Conservation (phyloP, 352 stramenopile genomes). For the Pythium dissotocum region DNA sequence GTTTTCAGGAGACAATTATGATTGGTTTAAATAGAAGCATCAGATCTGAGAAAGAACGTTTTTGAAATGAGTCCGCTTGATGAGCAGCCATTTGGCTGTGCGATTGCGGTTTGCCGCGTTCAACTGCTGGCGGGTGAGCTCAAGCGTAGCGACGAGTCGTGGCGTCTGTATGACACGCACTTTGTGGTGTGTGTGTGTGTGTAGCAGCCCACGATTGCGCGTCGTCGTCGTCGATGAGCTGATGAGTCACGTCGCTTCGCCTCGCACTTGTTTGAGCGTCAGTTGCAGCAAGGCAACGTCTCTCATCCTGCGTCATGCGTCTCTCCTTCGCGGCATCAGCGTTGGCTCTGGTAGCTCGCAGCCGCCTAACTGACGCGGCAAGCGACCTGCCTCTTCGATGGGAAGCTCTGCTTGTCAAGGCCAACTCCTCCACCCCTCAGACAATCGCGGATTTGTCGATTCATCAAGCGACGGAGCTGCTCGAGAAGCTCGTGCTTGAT, state of each 20-base stretch:
- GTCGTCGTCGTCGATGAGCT: neutral
- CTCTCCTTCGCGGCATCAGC: neutral
- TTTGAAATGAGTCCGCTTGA: neutral
- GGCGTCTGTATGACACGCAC: neutral
- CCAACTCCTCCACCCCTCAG: neutral
- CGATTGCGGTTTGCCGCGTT: neutral
- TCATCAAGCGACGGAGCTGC: neutral
- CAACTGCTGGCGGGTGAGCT: neutral
- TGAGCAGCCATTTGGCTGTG: neutral
- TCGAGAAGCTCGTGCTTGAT: constrained; percentile 16
- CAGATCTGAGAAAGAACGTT: neutral
- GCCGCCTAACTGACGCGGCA: neutral
- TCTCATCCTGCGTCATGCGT: neutral
- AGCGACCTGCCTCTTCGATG: neutral
- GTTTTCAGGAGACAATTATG: neutral
- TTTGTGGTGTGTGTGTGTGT: neutral
- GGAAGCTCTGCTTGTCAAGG: constrained; percentile 9
- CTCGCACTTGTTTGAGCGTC: neutral
- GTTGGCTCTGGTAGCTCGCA: neutral
- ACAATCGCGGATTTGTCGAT: neutral
- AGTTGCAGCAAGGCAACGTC: neutral
- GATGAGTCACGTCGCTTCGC: neutral
- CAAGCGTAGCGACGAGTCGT: neutral
- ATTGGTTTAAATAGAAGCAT: neutral
- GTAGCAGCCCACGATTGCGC: neutral